Conservation (phyloP, 2,329 filamentous ascomycete species). For the Fusarium ramigenum region DNA sequence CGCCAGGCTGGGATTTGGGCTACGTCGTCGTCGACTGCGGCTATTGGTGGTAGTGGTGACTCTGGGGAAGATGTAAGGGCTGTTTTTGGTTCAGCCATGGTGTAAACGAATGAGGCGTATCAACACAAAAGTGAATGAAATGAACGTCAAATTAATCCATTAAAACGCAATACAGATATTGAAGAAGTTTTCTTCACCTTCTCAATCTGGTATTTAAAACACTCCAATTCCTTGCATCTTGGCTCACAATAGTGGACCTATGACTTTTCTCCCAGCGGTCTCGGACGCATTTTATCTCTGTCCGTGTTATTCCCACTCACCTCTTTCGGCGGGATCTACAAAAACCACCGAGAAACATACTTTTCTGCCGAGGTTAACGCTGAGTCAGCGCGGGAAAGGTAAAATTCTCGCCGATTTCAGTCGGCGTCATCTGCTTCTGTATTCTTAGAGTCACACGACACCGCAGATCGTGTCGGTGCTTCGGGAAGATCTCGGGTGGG, state of each 20-base stretch:
- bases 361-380: conserved; percentile 18
- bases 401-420: background rate
- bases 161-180: background rate
- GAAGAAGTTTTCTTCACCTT: background rate
- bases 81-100: conserved; percentile 27
- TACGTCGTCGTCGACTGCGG: conserved; percentile 36
- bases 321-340: background rate
- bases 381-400: conserved; percentile 35
- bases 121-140: too few relatives aligned
- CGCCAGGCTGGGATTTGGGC: conserved; percentile 35
- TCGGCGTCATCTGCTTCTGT: conserved; percentile 18
- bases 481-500: conserved; percentile 9
- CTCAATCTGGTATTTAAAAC: background rate
- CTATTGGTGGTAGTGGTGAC: background rate
- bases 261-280: conserved; percentile 25
- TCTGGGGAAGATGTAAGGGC: background rate
- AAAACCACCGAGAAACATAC: conserved; percentile 16
- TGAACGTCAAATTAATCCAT: background rate
- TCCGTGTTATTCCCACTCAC: background rate
- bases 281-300: background rate
- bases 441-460: conserved; percentile 25
- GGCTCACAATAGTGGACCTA: background rate
- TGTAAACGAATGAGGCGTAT: background rate
- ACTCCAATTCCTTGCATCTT: background rate
- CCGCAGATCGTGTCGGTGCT: background rate